Evolutionary conservation across 2,329 filamentous ascomycete genomes (phyloP).

Genomic region (Aureobasidium sp.): DNA sequence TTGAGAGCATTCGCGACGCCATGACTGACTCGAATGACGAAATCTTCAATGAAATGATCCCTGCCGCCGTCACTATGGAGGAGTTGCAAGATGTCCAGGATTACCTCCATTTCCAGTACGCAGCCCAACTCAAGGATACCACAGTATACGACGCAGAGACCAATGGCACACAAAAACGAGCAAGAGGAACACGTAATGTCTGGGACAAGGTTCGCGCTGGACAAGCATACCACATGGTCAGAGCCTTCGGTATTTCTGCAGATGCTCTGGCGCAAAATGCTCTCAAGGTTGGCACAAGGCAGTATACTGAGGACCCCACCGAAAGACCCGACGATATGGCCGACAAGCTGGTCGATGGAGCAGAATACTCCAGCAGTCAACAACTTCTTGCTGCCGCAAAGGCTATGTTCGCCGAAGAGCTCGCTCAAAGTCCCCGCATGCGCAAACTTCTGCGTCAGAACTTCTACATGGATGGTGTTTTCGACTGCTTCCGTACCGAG

Average conservation of each 20-base stretch:
- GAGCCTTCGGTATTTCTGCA: conserved; percentile 82
- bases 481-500: conserved; percentile 85
- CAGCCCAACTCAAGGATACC: conserved; percentile 73
- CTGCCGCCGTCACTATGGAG: conserved; percentile 75
- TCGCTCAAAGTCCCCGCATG: conserved; percentile 81
- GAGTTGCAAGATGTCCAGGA: conserved; percentile 95
- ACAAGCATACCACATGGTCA: conserved; percentile 73
- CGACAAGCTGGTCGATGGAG: conserved; percentile 64
- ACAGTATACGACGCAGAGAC: conserved; percentile 54
- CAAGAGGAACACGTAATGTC: conserved; percentile 71
- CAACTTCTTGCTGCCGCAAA: conserved; percentile 73
- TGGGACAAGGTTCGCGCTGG: conserved; percentile 80
- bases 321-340: conserved; percentile 80
- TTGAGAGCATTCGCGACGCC: conserved; percentile 31
- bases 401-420: conserved; percentile 83
- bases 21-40: conserved; percentile 58
- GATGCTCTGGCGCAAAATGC: conserved; percentile 85
- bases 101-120: conserved; percentile 92
- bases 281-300: conserved; percentile 67
- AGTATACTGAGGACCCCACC: conserved; percentile 76
- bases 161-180: conserved; percentile 67
- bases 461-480: conserved; percentile 75
- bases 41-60: conserved; percentile 76
- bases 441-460: conserved; percentile 76
- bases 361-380: conserved; percentile 67